These are phyloP conservation scores for Diaporthe vaccinii DNA, from an alignment of 2,329 filamentous ascomycete genomes.

Conservation along the genomic window DNA sequence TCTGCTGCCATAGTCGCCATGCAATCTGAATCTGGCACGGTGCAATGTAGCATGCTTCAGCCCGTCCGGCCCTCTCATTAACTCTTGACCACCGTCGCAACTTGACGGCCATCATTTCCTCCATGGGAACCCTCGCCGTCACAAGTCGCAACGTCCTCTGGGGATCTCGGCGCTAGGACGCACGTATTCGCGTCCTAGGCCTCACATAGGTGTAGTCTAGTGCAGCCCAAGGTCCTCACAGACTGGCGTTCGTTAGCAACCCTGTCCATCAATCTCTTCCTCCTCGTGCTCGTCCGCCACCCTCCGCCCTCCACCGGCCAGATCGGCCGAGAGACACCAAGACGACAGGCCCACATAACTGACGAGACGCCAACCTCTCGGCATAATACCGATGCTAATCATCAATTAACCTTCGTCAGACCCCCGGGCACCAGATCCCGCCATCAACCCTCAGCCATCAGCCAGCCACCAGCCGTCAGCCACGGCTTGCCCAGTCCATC, in stretches of 20 bases:
- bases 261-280: not conserved
- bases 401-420: conserved; percentile 21
- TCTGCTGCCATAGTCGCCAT: not conserved
- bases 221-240: not conserved
- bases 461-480: conserved; percentile 12
- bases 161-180: conserved; percentile 10
- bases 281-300: not conserved
- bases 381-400: conserved; percentile 23
- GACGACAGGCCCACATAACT: not conserved
- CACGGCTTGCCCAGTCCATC: conserved; percentile 11
- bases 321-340: not conserved
- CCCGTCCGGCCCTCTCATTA: conserved; percentile 13
- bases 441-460: conserved; percentile 5
- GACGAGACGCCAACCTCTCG: conserved; percentile 3
- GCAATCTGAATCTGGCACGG: not conserved
- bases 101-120: conserved; percentile 24
- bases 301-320: not conserved
- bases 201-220: conserved; percentile 25
- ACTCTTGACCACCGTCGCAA: conserved; percentile 24
- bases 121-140: conserved; percentile 22
- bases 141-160: conserved; percentile 24
- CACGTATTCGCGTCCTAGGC: conserved; percentile 28
- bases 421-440: conserved; percentile 19
- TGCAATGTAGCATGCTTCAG: not conserved
- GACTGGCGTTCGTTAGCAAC: not conserved